Conservation (phyloP, 1,284 basidiomycete genomes). For the Microbotryum saponariae region DNA sequence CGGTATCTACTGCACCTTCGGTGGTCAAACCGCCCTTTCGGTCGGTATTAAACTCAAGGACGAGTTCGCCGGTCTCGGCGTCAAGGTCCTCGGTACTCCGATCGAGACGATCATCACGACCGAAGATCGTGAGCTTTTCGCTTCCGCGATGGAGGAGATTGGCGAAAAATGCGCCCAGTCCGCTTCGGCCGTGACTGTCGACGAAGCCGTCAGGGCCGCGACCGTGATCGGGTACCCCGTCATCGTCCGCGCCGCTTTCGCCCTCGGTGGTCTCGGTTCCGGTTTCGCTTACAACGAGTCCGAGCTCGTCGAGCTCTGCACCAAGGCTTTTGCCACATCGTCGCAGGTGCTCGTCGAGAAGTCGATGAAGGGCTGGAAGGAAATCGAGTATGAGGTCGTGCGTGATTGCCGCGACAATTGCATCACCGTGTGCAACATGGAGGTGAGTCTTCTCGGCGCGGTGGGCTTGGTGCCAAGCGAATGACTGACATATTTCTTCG, state of each 20-base stretch:
- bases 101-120: constrained; percentile 97
- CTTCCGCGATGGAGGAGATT: constrained; percentile 89
- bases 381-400: constrained; percentile 98
- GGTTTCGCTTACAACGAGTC: constrained; percentile 95
- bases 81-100: constrained; percentile 89
- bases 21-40: constrained; percentile 93
- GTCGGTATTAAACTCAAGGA: constrained; percentile 97
- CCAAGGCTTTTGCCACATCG: constrained; percentile 79
- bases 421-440: constrained; percentile 34
- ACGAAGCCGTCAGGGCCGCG: constrained; percentile 82
- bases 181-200: constrained; percentile 64
- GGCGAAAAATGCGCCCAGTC: constrained; percentile 90
- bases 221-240: constrained; percentile 88
- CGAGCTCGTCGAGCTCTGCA: constrained; percentile 87
- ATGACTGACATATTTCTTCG: not conserved
- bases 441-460: constrained; percentile 42
- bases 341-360: constrained; percentile 97
- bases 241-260: constrained; percentile 96
- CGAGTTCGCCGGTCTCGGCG: constrained; percentile 79
- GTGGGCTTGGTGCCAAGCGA: constrained; percentile 1
- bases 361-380: constrained; percentile 99
- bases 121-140: constrained; percentile 92
- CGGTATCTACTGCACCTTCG: constrained; percentile 97
- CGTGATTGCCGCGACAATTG: constrained; percentile 77
- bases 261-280: constrained; percentile 94